Base-by-base conservation (phyloP, 108 stramenopile genomes). In the Nitzschia sp. region DNA sequence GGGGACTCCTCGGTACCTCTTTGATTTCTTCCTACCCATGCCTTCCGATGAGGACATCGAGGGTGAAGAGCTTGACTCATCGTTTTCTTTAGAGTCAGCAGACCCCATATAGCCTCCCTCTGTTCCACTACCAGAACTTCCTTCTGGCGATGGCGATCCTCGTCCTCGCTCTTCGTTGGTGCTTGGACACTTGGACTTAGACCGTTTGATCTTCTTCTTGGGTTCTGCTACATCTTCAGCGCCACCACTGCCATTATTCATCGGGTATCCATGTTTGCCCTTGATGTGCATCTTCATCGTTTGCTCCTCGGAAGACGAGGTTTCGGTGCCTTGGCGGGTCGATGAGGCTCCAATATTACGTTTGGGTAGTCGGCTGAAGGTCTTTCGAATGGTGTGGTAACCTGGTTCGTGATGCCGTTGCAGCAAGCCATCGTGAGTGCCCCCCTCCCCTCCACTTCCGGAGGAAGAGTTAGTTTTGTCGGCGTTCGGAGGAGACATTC, bases 51-150 rank as follows among this genome's bases (percentile, higher is more conserved):
- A 80, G 16, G 81, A 82, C 22, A 56, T 71, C 8, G 81, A 78
- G 1, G 76, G 76, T 26, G 75, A 76, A 3, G 75, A 54, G 31
- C 53, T 19, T 13, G 47, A 53, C 35, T 34, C 58, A n/a, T n/a
- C n/a, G 4, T 52, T 56, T 27, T 79, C 78, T 52, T 74, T 78
- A 2, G 82, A 78, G 23, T 78, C 78, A 26, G 75, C 83, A n/a
- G 77, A 78, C 11, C 72, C 83, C 2, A 73, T 75, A 33, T 84
- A 84, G 13, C 83, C 83, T 21, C 70, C 83, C 46, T 80, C 80
- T 2, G 80, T 75, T 15, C 78, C 79, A 52, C 78, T 79, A 3
- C 83, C 75, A n/a, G 75, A 71, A n/a, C 69, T 77, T 13, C 45
- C 61, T 34, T 65, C 75, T 28, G 46, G 63, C 17, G 28, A 27